Evolutionary conservation across 768 basidiomycete species (phyloP).

Genomic region (Albatrellus ellisii): DNA sequence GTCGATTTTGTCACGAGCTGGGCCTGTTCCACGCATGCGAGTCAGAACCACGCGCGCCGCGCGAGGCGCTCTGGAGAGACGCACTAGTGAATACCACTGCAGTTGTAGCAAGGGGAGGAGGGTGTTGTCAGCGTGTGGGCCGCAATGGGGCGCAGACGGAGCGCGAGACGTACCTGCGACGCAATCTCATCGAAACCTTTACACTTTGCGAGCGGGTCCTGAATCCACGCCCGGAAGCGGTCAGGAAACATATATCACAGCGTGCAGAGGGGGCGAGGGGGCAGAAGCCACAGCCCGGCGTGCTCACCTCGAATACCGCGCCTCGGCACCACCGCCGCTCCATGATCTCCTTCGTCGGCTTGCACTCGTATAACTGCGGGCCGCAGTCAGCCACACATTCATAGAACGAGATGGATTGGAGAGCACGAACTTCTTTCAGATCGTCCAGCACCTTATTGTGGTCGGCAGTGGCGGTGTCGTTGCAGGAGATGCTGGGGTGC

Average conservation of each 20-base stretch:
- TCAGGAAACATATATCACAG: no score
- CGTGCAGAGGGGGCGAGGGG: no score
- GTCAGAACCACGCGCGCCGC: background rate
- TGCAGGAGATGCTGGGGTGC: constrained; percentile 4
- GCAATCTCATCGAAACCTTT: constrained; percentile 14
- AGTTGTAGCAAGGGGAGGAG: background rate
- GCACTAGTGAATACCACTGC: constrained; percentile 42
- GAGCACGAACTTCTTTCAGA: constrained; percentile 28
- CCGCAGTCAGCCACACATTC: background rate
- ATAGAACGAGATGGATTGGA: background rate
- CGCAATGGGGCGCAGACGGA: background rate
- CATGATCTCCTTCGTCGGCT: constrained; percentile 40
- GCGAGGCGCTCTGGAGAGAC: constrained; percentile 10
- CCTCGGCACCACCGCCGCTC: constrained; percentile 39
- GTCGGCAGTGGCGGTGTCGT: constrained; percentile 7
- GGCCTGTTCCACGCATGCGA: constrained; percentile 24
- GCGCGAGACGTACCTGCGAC: constrained; percentile 11
- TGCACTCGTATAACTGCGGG: constrained; percentile 32
- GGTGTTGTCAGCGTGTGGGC: no score
- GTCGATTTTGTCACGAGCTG: constrained; percentile 40
- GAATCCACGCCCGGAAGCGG: constrained; percentile 22
- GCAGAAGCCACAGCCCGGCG: no score
- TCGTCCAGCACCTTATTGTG: constrained; percentile 43
- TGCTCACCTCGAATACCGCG: constrained; percentile 39
- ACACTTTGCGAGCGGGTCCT: constrained; percentile 8